Conservation (phyloP, 768 basidiomycete species). For the Lentinula sp. region DNA sequence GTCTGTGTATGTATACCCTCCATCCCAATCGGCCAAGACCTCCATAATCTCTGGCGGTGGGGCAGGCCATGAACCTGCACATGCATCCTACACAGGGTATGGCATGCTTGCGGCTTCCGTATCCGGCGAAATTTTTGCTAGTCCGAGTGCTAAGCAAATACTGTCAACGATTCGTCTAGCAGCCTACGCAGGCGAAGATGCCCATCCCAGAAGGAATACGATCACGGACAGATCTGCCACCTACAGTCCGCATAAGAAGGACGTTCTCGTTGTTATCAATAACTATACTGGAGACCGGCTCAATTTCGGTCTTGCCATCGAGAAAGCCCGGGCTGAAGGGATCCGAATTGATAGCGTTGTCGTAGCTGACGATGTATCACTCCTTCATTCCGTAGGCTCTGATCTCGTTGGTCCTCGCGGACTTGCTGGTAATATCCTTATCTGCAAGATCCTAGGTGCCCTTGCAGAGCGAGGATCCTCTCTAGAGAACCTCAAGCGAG, state of each 20-base stretch:
- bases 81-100: slow-evolving; percentile 49
- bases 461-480: slow-evolving; percentile 33
- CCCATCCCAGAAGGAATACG: slow-evolving; percentile 3
- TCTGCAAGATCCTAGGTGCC: slow-evolving; percentile 53
- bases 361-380: slow-evolving; percentile 52
- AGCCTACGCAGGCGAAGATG: slow-evolving; percentile 21
- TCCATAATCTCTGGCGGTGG: slow-evolving; percentile 45
- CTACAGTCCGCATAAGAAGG: slow-evolving; percentile 8
- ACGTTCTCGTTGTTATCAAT: slow-evolving; percentile 35
- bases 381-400: slow-evolving; percentile 19
- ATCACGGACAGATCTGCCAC: neutral
- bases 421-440: slow-evolving; percentile 39
- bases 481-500: slow-evolving; percentile 24
- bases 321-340: slow-evolving; percentile 36
- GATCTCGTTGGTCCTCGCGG: slow-evolving; percentile 43
- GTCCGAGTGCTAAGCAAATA: slow-evolving; percentile 55
- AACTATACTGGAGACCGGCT: slow-evolving; percentile 53
- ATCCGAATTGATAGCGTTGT: slow-evolving; percentile 38
- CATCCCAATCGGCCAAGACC: slow-evolving; percentile 20
- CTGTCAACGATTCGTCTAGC: slow-evolving; percentile 42
- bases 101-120: slow-evolving; percentile 52
- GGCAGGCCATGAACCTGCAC: slow-evolving; percentile 56
- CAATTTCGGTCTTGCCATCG: slow-evolving; percentile 52
- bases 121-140: slow-evolving; percentile 59
- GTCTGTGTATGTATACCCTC: slow-evolving; percentile 23